phyloP scores from a whole-genome alignment of 441 rosid species.

The Populus trichocarpa region DNA sequence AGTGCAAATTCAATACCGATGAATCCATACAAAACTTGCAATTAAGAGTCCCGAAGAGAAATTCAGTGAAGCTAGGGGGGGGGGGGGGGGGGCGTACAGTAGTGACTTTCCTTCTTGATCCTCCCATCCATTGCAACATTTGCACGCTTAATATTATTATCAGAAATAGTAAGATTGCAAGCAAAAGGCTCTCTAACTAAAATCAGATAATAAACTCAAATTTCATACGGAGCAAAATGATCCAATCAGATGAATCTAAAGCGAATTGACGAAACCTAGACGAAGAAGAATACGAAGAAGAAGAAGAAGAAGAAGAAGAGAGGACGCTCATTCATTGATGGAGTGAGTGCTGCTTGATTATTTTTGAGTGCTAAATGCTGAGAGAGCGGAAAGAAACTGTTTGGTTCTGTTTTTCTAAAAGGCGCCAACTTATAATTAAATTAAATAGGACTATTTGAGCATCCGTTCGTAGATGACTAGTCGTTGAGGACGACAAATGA shows the following conservation, averaged over 20 bases:
- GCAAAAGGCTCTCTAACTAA: not conserved
- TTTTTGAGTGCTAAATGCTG: not conserved
- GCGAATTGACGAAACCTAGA: not conserved
- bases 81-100: slow-evolving; percentile 40
- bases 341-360: not conserved
- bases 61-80: not conserved
- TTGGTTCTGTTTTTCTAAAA: not conserved
- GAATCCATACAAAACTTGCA: slow-evolving; percentile 1
- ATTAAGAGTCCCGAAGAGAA: not conserved
- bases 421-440: not conserved
- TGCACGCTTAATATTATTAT: not conserved
- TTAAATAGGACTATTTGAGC: no score
- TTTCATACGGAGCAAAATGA: not conserved
- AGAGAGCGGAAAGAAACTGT: not conserved
- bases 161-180: not conserved
- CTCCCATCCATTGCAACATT: slow-evolving; percentile 97
- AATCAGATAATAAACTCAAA: not conserved
- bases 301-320: not conserved
- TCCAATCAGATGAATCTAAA: not conserved
- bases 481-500: not conserved
- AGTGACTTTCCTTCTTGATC: slow-evolving; percentile 77
- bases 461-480: not conserved
- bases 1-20: not conserved
- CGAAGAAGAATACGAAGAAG: not conserved
- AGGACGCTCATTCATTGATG: not conserved